Evolutionary conservation across 768 basidiomycete genomes (phyloP), one percentile per base, ranked within the genome.

Genomic region (Boletus rubescentipes): DNA sequence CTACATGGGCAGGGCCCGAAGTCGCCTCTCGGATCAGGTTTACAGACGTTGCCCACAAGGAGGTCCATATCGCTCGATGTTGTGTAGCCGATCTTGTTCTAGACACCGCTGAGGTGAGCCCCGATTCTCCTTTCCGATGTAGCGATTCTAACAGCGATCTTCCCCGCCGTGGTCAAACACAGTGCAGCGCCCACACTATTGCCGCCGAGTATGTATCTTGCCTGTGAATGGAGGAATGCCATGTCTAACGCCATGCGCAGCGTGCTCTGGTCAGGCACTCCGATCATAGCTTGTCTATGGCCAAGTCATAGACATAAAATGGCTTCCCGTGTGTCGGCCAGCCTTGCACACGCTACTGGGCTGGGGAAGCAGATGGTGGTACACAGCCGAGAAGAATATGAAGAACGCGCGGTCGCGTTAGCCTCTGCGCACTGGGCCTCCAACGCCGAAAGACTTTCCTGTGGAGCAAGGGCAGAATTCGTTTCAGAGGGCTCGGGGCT

Each of bases 171-270:
- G 36, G 38, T 21, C 11, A 18, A 47, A 36, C 46, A 57, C 11
- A 80, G 79, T 80, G 79, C 61, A 80, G 77, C 53, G 79, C 80
- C 16, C 79, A 81, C 49, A 81, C 79, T 5, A 74, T 79, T 36
- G 76, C 78, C 12, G 73, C 76, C 12, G 79, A 81, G 77, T 79
- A 49, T 49, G 77, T 65, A 18, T 47, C 14, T 23, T 42, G 3
- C 16, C 4, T 43, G 12, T 43, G 41, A 20, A 36, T n/a, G 15
- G 34, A 46, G 7, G 4, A 8, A 32, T 4, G 0, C 4, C 40
- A 9, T 41, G 16, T 45, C 55, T 66, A 20, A 66, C n/a, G 7
- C 15, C 11, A 12, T 29, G 36, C 2, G 39, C 60, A 79, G 77
- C 60, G 75, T 80, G 32, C 66, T 81, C 23, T 80, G 79, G 80